Evolutionary conservation across 75 land plant genomes (phyloP), one percentile per base, ranked within the genome.

Genomic region (Pseudotsuga menziesii): DNA sequence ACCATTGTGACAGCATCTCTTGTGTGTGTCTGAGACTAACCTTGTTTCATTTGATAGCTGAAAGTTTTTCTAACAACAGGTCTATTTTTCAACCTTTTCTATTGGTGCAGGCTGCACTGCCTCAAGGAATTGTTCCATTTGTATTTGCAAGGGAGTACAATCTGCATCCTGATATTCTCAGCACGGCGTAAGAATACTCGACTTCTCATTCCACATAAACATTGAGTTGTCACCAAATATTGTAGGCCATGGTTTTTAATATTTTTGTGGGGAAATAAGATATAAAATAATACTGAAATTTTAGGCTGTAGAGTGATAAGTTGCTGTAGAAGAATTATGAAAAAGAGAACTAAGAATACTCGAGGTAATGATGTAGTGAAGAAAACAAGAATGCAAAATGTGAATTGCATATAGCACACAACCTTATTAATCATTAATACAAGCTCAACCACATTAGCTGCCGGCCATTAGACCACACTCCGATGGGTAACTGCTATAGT

Each of bases 81-180:
- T 29, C 67, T 14, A 3, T 29, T 59, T 63, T 63, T 64, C 4
- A 20, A 44, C 52, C 13, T 39, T 41, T 69, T 20, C 39, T 69
- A n/a, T 69, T 69, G 72, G 41, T 69, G 58, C 87, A 89, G 91
- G 91, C 91, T n/a, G 90, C 90, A 23, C 81, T 89, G 20, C 91
- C 91, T 73, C 91, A 89, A 84, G 91, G 91, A 44, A 84, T 89
- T 58, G 90, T 89, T 20, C 91, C 91, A 5, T 89, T 89, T 63
- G 90, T 88, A 11, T 89, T 89, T 59, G 91, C 91, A 26, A 89
- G 80, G 83, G 91, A 89, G 80, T 89, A 89, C 78, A 88, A 88
- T 79, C 66, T 89, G 41, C 91, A 89, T 75, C 90, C 91, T 19
- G 90, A 84, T 56, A 79, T 90, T 26, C 87, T 90, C 3, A 88